Conservation (phyloP, 2,329 filamentous ascomycete species). For the Phialophora expanda region DNA sequence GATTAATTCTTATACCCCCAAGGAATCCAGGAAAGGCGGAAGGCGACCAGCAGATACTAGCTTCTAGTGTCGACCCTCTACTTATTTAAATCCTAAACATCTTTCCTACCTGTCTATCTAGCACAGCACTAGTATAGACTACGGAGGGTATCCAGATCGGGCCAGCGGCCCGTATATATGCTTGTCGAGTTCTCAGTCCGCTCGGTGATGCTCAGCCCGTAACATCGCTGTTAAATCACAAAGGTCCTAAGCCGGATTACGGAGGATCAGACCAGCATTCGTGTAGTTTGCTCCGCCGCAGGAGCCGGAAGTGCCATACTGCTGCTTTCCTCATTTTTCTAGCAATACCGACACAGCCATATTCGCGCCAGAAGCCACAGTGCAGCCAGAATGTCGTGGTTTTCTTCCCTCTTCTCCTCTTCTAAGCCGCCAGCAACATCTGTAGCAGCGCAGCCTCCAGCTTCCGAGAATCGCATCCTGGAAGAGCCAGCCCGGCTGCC, state of each 20-base stretch:
- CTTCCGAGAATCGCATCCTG: conserved; percentile 30
- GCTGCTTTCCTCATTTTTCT: not conserved
- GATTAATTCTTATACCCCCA: too few species aligned
- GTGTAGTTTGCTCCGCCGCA: not conserved
- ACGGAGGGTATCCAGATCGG: too few species aligned
- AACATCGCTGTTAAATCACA: too few species aligned
- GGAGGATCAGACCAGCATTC: not conserved
- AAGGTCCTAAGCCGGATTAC: not conserved
- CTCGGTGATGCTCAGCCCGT: too few species aligned
- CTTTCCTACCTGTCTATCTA: too few species aligned
- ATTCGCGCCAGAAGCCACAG: not conserved
- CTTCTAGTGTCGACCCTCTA: too few species aligned
- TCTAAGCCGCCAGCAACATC: conserved; percentile 24
- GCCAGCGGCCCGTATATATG: too few species aligned
- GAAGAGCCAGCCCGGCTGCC: conserved; percentile 26
- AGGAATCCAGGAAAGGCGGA: too few species aligned
- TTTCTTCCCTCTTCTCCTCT: conserved; percentile 34
- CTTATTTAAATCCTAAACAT: too few species aligned
- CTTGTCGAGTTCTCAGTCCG: too few species aligned
- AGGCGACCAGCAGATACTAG: too few species aligned
- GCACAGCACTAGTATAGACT: too few species aligned
- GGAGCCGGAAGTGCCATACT: not conserved
- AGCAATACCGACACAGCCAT: not conserved
- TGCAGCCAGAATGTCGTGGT: conserved; percentile 36
- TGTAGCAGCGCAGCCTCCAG: conserved; percentile 2